A percentile compares a stretch with the other conserved stretches of the same genome.
Evolutionary conservation across 805 yeast species (phyloP).

Genomic region (Ogataea trehaloabstinens): DNA sequence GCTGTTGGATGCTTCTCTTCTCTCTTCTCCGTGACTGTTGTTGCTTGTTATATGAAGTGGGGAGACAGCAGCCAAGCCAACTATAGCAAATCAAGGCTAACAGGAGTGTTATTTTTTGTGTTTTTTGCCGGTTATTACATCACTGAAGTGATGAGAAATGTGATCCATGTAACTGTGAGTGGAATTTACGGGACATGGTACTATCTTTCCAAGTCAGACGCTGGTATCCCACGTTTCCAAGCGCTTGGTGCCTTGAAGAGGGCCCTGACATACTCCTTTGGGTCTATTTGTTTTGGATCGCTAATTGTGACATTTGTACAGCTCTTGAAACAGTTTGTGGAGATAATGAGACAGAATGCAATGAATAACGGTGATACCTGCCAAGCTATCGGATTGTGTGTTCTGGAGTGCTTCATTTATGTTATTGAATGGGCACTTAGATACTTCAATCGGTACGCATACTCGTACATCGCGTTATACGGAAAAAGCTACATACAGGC

Average conservation of each 20-base stretch:
- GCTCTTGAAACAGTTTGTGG: slow-evolving; percentile 54
- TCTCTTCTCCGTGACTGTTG: slow-evolving; percentile 64
- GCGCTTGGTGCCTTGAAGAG: slow-evolving; percentile 75
- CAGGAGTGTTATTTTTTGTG: slow-evolving; percentile 61
- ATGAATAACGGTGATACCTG: slow-evolving; percentile 20
- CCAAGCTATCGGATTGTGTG: slow-evolving; percentile 15
- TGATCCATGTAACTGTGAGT: slow-evolving; percentile 77
- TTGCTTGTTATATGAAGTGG: slow-evolving; percentile 76
- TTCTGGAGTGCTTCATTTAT: slow-evolving; percentile 22
- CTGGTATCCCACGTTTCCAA: slow-evolving; percentile 71
- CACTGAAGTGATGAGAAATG: slow-evolving; percentile 76
- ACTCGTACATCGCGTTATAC: slow-evolving; percentile 83
- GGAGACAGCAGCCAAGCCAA: slow-evolving; percentile 31
- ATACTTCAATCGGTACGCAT: slow-evolving; percentile 87
- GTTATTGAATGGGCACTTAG: slow-evolving; percentile 40
- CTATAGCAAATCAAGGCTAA: slow-evolving; percentile 20
- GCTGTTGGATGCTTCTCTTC: slow-evolving; percentile 62
- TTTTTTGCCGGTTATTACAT: slow-evolving; percentile 84
- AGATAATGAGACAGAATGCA: slow-evolving; percentile 43
- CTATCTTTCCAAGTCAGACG: slow-evolving; percentile 52
- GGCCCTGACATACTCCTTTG: slow-evolving; percentile 82
- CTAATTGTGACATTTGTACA: slow-evolving; percentile 76
- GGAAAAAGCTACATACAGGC: slow-evolving; percentile 74
- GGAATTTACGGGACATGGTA: slow-evolving; percentile 95
- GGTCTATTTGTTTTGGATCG: slow-evolving; percentile 81